Evolutionary conservation across 106 monocot genomes (phyloP).

Genomic region (Dendrobium huoshanense): DNA sequence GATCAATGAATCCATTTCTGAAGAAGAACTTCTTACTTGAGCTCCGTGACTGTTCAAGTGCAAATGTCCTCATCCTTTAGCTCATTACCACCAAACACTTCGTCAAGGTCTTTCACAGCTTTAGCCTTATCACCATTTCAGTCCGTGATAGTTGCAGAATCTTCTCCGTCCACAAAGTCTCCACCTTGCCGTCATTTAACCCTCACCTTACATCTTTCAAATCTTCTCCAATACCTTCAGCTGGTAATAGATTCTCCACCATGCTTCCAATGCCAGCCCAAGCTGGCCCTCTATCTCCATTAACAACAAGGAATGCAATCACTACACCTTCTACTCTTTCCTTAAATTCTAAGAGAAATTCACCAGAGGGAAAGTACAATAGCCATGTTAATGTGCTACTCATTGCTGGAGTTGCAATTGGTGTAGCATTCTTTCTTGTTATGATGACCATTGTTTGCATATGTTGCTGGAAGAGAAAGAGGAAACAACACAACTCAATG

Average conservation of each 20-base stretch:
- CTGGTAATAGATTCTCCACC: not conserved
- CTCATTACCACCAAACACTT: not conserved
- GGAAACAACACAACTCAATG: conserved; percentile 25
- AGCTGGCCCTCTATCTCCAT: not conserved
- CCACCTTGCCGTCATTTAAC: not conserved
- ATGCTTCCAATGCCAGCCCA: conserved; percentile 12
- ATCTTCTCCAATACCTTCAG: not conserved
- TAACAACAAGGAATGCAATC: too few relatives aligned
- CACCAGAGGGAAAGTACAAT: not conserved
- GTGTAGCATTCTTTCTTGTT: conserved; percentile 21
- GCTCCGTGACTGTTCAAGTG: not conserved
- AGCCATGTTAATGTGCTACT: conserved; percentile 14
- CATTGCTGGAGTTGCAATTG: not conserved
- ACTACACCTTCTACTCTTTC: not conserved
- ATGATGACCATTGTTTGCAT: conserved; percentile 23
- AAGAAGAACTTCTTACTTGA: conserved; percentile 6
- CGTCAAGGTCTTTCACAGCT: not conserved
- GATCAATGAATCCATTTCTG: conserved; percentile 8
- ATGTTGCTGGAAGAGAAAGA: conserved; percentile 37
- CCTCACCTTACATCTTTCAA: conserved; percentile 1
- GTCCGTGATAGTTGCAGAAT: not conserved
- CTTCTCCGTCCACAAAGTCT: conserved; percentile 1
- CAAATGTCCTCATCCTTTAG: not conserved
- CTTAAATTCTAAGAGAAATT: not conserved
- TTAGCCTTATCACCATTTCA: conserved; percentile 5